Evolutionary conservation across 2,329 filamentous ascomycete genomes (phyloP).

Genomic region (Clonostachys solani): DNA sequence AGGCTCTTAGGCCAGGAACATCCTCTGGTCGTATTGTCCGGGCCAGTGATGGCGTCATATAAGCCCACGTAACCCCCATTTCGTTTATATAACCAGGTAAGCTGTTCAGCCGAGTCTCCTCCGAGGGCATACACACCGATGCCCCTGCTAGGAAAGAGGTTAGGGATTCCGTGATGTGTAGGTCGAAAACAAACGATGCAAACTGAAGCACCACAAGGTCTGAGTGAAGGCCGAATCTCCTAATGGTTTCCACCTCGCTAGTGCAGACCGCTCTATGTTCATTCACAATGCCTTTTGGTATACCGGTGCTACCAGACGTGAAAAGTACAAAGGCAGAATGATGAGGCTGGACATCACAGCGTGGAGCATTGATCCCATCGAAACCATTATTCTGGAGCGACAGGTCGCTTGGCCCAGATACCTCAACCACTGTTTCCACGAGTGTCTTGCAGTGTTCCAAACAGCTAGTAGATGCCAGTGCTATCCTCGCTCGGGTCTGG

Average conservation of each 20-base stretch:
- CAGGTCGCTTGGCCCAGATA: background rate
- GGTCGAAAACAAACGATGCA: conserved; percentile 8
- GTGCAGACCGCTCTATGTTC: conserved; percentile 10
- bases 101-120: conserved; percentile 5
- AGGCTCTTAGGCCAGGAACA: conserved; percentile 5
- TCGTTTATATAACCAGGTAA: conserved; percentile 6
- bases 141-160: conserved; percentile 5
- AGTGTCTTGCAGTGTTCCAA: background rate
- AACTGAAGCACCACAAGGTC: conserved; percentile 4
- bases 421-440: background rate
- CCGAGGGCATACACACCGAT: conserved; percentile 8
- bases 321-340: conserved; percentile 5
- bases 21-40: conserved; percentile 1
- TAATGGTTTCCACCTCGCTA: conserved; percentile 4
- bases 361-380: conserved; percentile 1
- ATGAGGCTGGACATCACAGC: no score
- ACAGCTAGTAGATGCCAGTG: background rate
- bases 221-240: background rate
- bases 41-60: conserved; percentile 4
- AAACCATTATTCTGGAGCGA: conserved; percentile 11
- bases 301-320: conserved; percentile 7
- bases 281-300: conserved; percentile 13
- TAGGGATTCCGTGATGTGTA: conserved; percentile 4
- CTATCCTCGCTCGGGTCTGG: background rate
- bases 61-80: conserved; percentile 5